Percentiles rank a stretch among this genome's conserved stretches.
These are phyloP conservation scores for Leptographium procerum DNA, from an alignment of 2,329 filamentous ascomycete genomes.

Conservation along the genomic window DNA sequence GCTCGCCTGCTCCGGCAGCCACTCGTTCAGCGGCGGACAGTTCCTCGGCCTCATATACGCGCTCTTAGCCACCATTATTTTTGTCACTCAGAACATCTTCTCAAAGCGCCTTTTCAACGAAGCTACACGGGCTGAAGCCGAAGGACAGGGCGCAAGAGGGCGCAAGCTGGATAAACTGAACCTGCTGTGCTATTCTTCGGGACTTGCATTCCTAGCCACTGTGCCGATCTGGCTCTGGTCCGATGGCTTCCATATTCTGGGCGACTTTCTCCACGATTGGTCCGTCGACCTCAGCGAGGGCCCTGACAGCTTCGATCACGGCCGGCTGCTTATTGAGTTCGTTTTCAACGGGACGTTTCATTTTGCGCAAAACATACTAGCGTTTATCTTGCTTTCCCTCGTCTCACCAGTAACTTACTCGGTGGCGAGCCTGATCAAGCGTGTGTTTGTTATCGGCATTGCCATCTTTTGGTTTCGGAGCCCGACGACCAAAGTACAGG, in stretches of 20 bases:
- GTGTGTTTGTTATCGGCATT: constrained; percentile 91
- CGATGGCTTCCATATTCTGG: constrained; percentile 68
- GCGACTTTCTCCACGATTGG: constrained; percentile 73
- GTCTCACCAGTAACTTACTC: constrained; percentile 96
- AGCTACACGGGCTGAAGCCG: constrained; percentile 71
- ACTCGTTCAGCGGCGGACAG: constrained; percentile 60
- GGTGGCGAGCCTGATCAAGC: constrained; percentile 89
- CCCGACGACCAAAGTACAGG: constrained; percentile 73
- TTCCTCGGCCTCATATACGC: constrained; percentile 84
- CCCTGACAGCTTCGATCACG: constrained; percentile 64
- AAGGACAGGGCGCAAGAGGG: constrained; percentile 48
- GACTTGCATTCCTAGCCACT: constrained; percentile 79
- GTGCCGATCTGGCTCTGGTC: constrained; percentile 86
- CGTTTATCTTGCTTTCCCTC: constrained; percentile 83
- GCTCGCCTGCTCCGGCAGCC: constrained; percentile 83
- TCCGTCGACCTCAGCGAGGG: constrained; percentile 48
- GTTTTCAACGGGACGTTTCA: constrained; percentile 96
- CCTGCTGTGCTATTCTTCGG: constrained; percentile 91
- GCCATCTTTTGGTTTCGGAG: constrained; percentile 95
- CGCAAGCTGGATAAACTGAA: constrained; percentile 95
- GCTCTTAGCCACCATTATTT: constrained; percentile 81
- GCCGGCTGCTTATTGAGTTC: constrained; percentile 69
- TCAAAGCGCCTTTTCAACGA: constrained; percentile 98
- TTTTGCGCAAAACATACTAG: constrained; percentile 91
- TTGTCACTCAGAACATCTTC: constrained; percentile 97